phyloP scores from a whole-genome alignment of 108 stramenopile species.

The Cyclostephanos invisitatus region DNA sequence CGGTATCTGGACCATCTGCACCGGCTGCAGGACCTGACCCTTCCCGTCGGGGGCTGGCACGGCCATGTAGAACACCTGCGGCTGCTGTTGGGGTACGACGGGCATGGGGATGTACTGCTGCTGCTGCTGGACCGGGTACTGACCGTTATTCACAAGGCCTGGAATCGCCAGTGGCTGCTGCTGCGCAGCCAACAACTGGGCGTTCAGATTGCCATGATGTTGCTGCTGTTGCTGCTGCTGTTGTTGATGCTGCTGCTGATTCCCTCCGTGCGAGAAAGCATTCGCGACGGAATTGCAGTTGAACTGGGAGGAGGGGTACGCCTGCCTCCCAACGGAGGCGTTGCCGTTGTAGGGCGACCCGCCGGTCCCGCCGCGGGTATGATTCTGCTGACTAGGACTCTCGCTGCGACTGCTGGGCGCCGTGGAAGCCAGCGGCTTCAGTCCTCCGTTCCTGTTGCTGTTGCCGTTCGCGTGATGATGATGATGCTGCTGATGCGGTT shows the following conservation, averaged over 20 bases:
- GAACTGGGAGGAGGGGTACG: constrained; percentile 8
- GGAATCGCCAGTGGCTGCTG: constrained; percentile 2
- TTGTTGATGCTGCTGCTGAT: constrained; percentile 25
- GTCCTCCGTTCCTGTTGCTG: background rate
- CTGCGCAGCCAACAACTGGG: background rate
- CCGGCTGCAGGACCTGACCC: constrained; percentile 79
- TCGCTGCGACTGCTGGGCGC: constrained; percentile 51
- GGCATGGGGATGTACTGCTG: constrained; percentile 33
- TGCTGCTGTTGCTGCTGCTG: too few relatives aligned
- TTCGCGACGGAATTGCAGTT: constrained; percentile 1
- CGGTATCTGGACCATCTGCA: constrained; percentile 51
- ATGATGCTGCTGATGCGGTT: background rate
- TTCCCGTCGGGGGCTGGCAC: constrained; percentile 86
- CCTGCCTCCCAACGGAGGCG: constrained; percentile 3
- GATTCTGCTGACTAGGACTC: constrained; percentile 17
- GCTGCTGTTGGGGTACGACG: constrained; percentile 27
- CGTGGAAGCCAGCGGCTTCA: constrained; percentile 41
- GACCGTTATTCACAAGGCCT: constrained; percentile 4
- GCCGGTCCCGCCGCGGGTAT: background rate
- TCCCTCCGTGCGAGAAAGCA: background rate
- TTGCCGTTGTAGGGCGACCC: constrained; percentile 18
- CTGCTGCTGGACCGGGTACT: constrained; percentile 35
- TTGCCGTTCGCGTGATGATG: background rate
- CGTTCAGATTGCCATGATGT: constrained; percentile 15
- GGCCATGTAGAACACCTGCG: constrained; percentile 89